Evolutionary conservation across 2,329 filamentous ascomycete genomes (phyloP).

Genomic region (Arthroderma sp.): DNA sequence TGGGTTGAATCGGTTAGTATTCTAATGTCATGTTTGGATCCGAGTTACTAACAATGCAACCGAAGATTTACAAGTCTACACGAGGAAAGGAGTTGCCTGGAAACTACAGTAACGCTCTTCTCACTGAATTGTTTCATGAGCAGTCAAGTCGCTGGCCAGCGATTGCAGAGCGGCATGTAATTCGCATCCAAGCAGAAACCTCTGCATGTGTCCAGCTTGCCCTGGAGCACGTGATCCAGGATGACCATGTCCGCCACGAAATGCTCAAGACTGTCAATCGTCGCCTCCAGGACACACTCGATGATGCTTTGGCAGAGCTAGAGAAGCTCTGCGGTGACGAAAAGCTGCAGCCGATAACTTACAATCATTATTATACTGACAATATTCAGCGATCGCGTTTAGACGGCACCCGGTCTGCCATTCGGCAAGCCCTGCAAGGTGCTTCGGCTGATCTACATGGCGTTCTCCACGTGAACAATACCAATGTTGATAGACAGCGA

Average conservation of each 20-base stretch:
- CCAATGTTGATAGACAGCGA: background rate
- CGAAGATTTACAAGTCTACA: slow-evolving; percentile 15
- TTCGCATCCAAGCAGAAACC: slow-evolving; percentile 3
- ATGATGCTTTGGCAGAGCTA: slow-evolving; percentile 8
- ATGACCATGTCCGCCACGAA: slow-evolving; percentile 3
- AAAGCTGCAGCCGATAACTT: slow-evolving; percentile 17
- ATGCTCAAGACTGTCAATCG: slow-evolving; percentile 3
- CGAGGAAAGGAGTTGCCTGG: slow-evolving; percentile 19
- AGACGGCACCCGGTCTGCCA: background rate
- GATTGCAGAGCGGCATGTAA: slow-evolving; percentile 12
- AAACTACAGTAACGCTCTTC: slow-evolving; percentile 17
- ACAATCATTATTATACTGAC: slow-evolving; percentile 21
- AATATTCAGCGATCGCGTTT: slow-evolving; percentile 18
- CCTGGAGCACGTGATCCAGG: slow-evolving; percentile 4
- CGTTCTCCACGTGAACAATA: slow-evolving; percentile 6
- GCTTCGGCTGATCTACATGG: slow-evolving; percentile 6
- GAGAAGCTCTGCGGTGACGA: slow-evolving; percentile 12
- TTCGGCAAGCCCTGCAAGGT: background rate
- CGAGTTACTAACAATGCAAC: slow-evolving; percentile 1
- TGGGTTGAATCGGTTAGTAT: too few relatives aligned
- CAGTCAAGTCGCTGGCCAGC: slow-evolving; percentile 18
- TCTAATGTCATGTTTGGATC: too few relatives aligned
- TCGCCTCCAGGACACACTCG: slow-evolving; percentile 3
- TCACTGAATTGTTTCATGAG: slow-evolving; percentile 16
- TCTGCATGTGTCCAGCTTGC: slow-evolving; percentile 8